phyloP scores from a whole-genome alignment of 2,329 filamentous ascomycete genomes.

The Talaromyces sp. region DNA sequence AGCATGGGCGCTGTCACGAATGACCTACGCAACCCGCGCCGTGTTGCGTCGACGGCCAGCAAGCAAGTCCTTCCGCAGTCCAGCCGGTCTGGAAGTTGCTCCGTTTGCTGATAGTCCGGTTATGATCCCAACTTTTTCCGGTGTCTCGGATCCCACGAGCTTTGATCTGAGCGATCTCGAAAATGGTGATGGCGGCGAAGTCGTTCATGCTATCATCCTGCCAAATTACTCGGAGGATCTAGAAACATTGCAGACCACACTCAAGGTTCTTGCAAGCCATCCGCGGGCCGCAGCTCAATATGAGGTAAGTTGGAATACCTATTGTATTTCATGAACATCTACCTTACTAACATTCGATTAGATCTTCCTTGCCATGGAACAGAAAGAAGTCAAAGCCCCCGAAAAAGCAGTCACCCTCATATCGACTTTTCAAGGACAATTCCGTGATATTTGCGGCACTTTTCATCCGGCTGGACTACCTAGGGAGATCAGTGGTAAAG shows the following conservation, averaged over 20 bases:
- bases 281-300: conserved; percentile 61
- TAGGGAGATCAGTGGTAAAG: conserved; percentile 68
- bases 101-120: conserved; percentile 19
- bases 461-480: conserved; percentile 63
- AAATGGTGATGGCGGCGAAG: conserved; percentile 47
- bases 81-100: not conserved
- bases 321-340: not conserved
- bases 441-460: conserved; percentile 64
- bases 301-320: conserved; percentile 57
- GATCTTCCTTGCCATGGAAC: conserved; percentile 71
- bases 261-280: conserved; percentile 66
- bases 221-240: conserved; percentile 73
- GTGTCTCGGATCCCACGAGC: conserved; percentile 3
- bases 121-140: conserved; percentile 15
- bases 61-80: not conserved
- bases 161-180: conserved; percentile 47
- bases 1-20: conserved; percentile 48
- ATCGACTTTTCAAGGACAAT: conserved; percentile 61
- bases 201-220: conserved; percentile 65
- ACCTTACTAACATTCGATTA: conserved; percentile 29
- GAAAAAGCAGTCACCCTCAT: conserved; percentile 61
- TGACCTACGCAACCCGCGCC: conserved; percentile 24
- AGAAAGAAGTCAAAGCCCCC: conserved; percentile 59
- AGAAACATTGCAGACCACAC: conserved; percentile 63
- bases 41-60: conserved; percentile 22